Evolutionary conservation across 306 rosid species (phyloP), one percentile per base, ranked within the genome.

Genomic region (Pyrus bretschneideri): DNA sequence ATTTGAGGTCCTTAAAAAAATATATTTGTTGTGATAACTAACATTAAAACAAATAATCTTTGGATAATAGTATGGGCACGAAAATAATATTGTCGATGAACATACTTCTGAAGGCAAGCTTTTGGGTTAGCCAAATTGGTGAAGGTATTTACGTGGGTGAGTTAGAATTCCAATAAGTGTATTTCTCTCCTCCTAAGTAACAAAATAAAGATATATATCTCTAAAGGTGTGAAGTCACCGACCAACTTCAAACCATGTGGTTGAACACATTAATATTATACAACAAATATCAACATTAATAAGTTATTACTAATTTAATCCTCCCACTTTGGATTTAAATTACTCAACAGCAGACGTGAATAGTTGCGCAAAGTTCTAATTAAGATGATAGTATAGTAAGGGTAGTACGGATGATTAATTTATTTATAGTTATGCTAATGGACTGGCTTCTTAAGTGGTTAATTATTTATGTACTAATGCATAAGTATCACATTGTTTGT

Each of bases 391-490:
- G 8, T 21, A 55, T 55, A 8, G 22, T 21, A 54, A 1, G 10
- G 8, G 19, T 4, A 27, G 19, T 27, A 2, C 19, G 8, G 40
- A 27, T 3, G 40, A 30, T 65, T 63, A 27, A 25, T 8, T 10
- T 46, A 29, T 38, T 10, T 17, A n/a, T 14, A 49, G 9, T 38
- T 60, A 61, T 19, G 18, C 42, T 35, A 19, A 63, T n/a, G 78
- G 57, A 19, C 49, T n/a, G 78, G 78, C 71, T 30, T 62, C 49
- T 21, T n/a, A 75, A 49, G 63, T 75, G 66, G 12, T 42, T 75
- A 2, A 42, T 73, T 38, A 17, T 38, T 71, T 30, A 31, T 58
- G 29, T 4, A 31, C 8, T 31, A 35, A 71, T 71, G n/a, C 46
- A 54, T 55, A 6, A n/a, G 9, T 33, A 9, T 63, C 64, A 70